Conservation (phyloP, 2,329 filamentous ascomycete genomes). For the Amylocarpus encephaloides region DNA sequence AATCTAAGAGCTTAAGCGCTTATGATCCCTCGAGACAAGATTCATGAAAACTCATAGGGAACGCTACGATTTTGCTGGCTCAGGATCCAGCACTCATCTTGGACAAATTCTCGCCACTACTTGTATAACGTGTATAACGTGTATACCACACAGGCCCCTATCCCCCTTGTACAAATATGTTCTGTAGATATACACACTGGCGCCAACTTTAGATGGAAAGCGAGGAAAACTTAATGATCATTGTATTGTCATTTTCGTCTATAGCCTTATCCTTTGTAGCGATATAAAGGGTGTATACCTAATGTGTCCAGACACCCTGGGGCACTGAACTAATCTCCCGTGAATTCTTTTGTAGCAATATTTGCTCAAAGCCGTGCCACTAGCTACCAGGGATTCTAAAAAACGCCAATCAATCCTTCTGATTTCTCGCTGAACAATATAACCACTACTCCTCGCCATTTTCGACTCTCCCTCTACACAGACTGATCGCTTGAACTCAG, state of each 20-base stretch:
- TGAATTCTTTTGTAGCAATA: background rate
- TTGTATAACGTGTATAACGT: background rate
- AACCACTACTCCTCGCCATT: background rate
- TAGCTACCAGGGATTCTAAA: background rate
- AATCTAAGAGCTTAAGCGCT: no score
- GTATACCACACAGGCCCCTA: background rate
- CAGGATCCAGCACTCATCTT: no score
- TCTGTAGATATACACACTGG: background rate
- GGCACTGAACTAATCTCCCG: background rate
- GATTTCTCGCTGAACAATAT: background rate
- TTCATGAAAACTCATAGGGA: no score
- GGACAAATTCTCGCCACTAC: background rate
- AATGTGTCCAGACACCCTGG: background rate
- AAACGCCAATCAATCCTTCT: background rate
- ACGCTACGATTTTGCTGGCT: no score
- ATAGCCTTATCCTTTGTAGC: slow-evolving; percentile 2
- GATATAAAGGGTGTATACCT: slow-evolving; percentile 1
- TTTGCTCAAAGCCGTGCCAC: background rate
- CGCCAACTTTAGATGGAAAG: background rate
- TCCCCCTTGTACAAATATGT: background rate
- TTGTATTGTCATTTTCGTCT: background rate
- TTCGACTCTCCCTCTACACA: background rate
- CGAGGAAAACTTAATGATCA: background rate
- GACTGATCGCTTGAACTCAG: background rate
- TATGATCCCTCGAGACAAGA: no score